Percentiles rank a stretch among this genome's conserved stretches.
Evolutionary conservation across 805 yeast species (phyloP).

Genomic region (Helenozyma rhizophorensis): DNA sequence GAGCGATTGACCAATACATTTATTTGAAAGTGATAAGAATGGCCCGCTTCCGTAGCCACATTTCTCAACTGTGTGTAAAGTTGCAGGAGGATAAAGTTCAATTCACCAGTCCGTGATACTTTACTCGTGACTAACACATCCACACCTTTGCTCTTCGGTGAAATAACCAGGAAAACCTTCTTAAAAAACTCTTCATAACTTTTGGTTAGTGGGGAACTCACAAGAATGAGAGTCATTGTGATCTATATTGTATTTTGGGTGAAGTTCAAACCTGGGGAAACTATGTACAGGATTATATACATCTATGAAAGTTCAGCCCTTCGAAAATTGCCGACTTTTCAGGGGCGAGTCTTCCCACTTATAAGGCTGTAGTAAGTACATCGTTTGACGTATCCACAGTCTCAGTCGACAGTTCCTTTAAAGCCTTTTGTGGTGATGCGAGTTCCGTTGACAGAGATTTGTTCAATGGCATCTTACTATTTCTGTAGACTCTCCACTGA

Average conservation of each 20-base stretch:
- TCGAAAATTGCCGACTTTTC: no score
- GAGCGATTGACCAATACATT: conserved; percentile 24
- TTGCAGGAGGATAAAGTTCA: conserved; percentile 25
- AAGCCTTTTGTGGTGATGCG: no score
- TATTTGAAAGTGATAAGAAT: conserved; percentile 24
- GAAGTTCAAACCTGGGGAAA: not conserved
- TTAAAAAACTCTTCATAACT: conserved; percentile 10
- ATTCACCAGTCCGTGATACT: conserved; percentile 18
- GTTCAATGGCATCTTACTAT: no score
- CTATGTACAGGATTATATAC: not conserved
- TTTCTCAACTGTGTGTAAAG: conserved; percentile 22
- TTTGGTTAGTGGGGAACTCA: conserved; percentile 1
- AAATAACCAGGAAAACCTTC: conserved; percentile 1
- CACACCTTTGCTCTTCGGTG: conserved; percentile 6
- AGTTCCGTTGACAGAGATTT: no score
- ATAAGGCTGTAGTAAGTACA: no score
- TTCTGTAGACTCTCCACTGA: conserved; percentile 9
- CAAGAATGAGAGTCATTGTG: not conserved
- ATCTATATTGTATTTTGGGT: no score
- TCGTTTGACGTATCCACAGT: no score
- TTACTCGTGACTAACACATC: conserved; percentile 22
- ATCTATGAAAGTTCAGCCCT: no score
- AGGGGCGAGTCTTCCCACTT: no score
- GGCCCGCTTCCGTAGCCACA: conserved; percentile 11
- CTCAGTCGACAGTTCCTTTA: no score